Base-by-base conservation (phyloP, 257 asterid species). In the Solanum pennellii region DNA sequence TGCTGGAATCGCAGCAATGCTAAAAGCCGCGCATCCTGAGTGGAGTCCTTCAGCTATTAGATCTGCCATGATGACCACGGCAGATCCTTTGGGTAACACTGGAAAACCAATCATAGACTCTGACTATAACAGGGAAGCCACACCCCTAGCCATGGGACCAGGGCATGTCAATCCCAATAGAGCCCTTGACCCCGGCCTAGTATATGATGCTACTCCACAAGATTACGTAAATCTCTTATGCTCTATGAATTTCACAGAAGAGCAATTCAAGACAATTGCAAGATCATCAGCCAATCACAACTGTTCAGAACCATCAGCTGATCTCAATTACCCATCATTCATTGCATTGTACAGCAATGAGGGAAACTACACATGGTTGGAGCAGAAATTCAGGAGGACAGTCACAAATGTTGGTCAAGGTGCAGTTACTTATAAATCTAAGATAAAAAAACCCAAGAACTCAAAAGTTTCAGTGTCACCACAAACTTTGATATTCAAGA, bases 11-110 rank as follows among this genome's bases (percentile, higher is more conserved):
- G 83, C 87, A 76, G 87, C 87, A 6, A 71, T 85, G 87, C 52
- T 85, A 35, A 85, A 86, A 86, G 72, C 12, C 15, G 83, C 20
- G 0, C 83, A 86, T 37, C 83, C 87, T 23, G 69, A 86, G 9
- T 86, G 87, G 87, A 86, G 87, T 27, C 87, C 83, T 9, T 86
- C 87, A 31, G 87, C 83, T 33, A 86, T 86, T 37, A 42, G 88
- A 59, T 88, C 90, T 6, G 89, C 91, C 18, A 87, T 83, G 86
- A 89, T 89, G 82, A 89, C 91, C 35, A 89, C 89, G 2, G 89
- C 88, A 2, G 31, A 71, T 37, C 44, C 72, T 8, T 41, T 83
- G 7, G 91, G 87, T 23, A 89, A 87, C 47, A 86, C 87, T 18
- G 20, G 47, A 14, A 86, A 86, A 45, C 87, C 83, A 29, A 86